phyloP scores from a whole-genome alignment of 345 rosid genomes.

The Citrus sinensis region DNA sequence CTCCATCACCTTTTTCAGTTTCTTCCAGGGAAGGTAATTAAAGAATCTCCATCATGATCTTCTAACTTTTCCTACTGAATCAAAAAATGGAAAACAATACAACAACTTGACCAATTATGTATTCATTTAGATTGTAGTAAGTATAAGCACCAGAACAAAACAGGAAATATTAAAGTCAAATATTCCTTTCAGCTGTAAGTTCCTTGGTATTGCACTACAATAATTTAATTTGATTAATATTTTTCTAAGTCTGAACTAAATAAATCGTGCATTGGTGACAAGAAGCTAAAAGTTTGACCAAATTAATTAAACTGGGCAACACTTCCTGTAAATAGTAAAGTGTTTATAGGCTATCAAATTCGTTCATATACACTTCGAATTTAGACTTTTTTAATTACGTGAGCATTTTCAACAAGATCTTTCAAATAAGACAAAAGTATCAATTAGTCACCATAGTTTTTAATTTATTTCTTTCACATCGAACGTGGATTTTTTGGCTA shows the following conservation, averaged over 20 bases:
- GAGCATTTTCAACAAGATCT: too few species aligned
- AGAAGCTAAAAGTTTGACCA: background rate
- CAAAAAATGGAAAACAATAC: background rate
- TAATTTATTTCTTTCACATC: background rate
- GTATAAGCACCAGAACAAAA: background rate
- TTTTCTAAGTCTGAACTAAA: background rate
- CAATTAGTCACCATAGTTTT: too few species aligned
- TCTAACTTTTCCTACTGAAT: background rate
- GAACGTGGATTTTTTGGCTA: background rate
- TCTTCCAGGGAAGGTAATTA: background rate
- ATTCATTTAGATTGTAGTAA: background rate
- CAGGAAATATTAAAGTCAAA: background rate
- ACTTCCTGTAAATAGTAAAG: background rate
- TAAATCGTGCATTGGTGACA: background rate
- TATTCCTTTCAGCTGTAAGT: background rate
- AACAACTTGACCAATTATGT: background rate
- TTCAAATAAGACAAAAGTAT: too few species aligned
- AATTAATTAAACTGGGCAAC: background rate
- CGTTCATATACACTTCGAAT: background rate
- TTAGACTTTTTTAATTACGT: too few species aligned
- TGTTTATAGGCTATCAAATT: background rate
- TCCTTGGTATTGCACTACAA: background rate
- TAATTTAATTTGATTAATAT: background rate
- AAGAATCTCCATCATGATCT: background rate
- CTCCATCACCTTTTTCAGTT: constrained; percentile 1